Conservation (phyloP, 768 basidiomycete species). For the Naematelia encephala region DNA sequence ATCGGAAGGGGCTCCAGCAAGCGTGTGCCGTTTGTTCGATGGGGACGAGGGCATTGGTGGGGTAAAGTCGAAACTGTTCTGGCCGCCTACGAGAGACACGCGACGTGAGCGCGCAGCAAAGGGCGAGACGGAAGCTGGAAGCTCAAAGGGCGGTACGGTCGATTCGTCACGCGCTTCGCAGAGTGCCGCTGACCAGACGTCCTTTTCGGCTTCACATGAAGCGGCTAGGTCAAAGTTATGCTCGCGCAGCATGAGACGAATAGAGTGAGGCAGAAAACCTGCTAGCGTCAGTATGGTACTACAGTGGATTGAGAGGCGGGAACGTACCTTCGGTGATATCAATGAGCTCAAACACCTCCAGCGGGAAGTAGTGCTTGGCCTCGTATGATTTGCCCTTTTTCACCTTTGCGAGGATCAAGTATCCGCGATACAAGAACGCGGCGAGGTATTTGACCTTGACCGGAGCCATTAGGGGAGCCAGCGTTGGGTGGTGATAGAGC, state of each 20-base stretch:
- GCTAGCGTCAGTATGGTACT: slow-evolving; percentile 8
- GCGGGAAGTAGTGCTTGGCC: slow-evolving; percentile 80
- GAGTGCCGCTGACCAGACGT: slow-evolving; percentile 76
- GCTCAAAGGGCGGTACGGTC: slow-evolving; percentile 55
- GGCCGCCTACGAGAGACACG: slow-evolving; percentile 21
- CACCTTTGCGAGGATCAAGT: slow-evolving; percentile 81
- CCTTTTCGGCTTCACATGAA: slow-evolving; percentile 77
- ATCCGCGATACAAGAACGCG: slow-evolving; percentile 86
- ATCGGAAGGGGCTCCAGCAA: slow-evolving; percentile 16
- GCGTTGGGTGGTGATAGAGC: slow-evolving; percentile 64
- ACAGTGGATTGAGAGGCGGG: neutral
- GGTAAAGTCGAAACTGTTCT: neutral
- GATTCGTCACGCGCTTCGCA: slow-evolving; percentile 55
- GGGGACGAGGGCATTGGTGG: slow-evolving; percentile 1
- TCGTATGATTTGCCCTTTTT: slow-evolving; percentile 72
- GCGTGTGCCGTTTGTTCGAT: slow-evolving; percentile 28
- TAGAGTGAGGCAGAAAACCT: slow-evolving; percentile 78
- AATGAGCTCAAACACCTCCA: slow-evolving; percentile 67
- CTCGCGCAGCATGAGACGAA: slow-evolving; percentile 67
- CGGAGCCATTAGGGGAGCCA: slow-evolving; percentile 55
- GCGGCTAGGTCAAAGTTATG: slow-evolving; percentile 83
- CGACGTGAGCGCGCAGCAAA: slow-evolving; percentile 36
- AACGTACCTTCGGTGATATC: slow-evolving; percentile 72
- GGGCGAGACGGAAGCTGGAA: slow-evolving; percentile 44
- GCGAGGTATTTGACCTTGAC: slow-evolving; percentile 82